Percentiles rank a stretch among this genome's conserved stretches.
phyloP scores from a whole-genome alignment of 176 grass and related monocot species.

The Avena eriantha region DNA sequence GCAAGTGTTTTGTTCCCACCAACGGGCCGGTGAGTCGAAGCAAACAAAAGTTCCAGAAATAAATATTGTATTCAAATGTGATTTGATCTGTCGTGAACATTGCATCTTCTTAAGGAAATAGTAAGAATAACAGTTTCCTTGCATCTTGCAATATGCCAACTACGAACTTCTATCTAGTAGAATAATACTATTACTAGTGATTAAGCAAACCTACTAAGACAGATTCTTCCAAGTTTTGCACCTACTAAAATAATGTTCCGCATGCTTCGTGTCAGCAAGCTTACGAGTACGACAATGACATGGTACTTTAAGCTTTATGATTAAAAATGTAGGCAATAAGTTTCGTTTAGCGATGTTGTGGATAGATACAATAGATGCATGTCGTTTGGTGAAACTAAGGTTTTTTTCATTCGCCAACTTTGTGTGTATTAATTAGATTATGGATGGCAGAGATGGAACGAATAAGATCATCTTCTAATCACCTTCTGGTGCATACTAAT shows the following conservation, averaged over 20 bases:
- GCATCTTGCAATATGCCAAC: constrained; percentile 15
- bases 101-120: background rate
- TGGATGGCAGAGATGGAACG: background rate
- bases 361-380: constrained; percentile 24
- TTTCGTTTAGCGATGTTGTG: background rate
- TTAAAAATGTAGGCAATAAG: background rate
- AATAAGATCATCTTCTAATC: constrained; percentile 3
- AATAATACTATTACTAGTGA: background rate
- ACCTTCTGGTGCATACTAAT: background rate
- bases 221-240: background rate
- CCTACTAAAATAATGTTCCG: background rate
- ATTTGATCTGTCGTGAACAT: background rate
- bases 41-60: background rate
- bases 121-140: background rate
- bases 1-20: constrained; percentile 7
- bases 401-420: background rate
- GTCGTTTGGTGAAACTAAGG: constrained; percentile 4
- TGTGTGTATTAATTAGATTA: background rate
- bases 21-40: background rate
- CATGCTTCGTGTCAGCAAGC: constrained; percentile 17
- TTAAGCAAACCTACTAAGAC: background rate
- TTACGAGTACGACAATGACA: background rate
- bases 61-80: background rate
- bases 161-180: background rate
- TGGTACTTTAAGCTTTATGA: background rate